Evolutionary conservation across 2,329 filamentous ascomycete genomes (phyloP), one percentile per base, ranked within the genome.

Genomic region (Dothideomycetes sp.): DNA sequence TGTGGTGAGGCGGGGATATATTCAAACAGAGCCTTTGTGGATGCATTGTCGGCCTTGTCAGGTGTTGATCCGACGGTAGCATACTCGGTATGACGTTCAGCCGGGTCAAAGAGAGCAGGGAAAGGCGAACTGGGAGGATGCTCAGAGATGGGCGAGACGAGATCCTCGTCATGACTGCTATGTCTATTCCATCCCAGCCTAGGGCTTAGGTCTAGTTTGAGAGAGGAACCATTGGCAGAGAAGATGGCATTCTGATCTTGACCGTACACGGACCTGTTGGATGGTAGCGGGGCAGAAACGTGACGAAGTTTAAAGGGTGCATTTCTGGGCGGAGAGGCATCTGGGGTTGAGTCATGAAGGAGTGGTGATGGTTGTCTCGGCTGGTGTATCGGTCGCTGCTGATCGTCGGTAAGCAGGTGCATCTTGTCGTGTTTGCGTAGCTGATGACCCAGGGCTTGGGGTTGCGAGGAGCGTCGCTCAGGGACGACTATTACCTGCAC

Each of bases 401-500:
- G 18, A 42, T n/a, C n/a, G n/a, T n/a, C 4, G 18, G 36, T 38
- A 38, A 42, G 36, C 15, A 19, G 32, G 32, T 36, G 27, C 2
- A 31, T 39, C 33, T 35, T 39, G 19, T 34, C 40, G 24, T 10
- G 17, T 35, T 16, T 35, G 14, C 33, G 33, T 18, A 35, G 17
- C 33, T 19, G 33, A n/a, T 19, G 17, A 18, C 17, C 9, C 5
- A 12, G 33, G 12, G 35, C 3, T 30, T 16, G 24, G 19, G 31
- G 27, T 17, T 30, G 40, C 11, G 40, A 42, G 5, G 40, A 38
- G 22, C 32, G 40, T 18, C 40, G 35, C 40, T 38, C 40, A 31
- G 36, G 40, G 11, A 42, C 27, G 31, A 35, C 31, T 3, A 42
- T 36, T 31, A 34, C 36, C 34, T 42, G 37, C 35, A 45, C 32